Percentiles rank a stretch among this genome's conserved stretches.
phyloP scores from a whole-genome alignment of 495 filamentous ascomycete species.

The Xylaria longipes region DNA sequence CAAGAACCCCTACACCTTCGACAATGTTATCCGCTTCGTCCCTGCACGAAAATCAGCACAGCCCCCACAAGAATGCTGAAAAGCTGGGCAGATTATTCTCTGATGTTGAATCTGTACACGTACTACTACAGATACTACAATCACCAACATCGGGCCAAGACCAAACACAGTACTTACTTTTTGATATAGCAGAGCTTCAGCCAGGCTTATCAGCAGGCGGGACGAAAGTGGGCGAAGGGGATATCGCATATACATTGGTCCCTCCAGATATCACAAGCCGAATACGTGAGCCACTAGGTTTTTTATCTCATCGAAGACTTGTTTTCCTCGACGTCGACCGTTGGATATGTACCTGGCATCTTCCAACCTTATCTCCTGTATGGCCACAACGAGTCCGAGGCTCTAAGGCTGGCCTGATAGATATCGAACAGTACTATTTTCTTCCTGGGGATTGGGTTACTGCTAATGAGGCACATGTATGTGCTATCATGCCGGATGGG shows the following conservation, averaged over 20 bases:
- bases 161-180: background rate
- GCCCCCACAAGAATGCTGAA: background rate
- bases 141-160: background rate
- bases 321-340: background rate
- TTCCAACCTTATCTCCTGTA: background rate
- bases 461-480: constrained; percentile 19
- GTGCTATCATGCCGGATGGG: constrained; percentile 24
- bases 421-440: constrained; percentile 31
- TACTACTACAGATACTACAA: background rate
- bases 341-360: background rate
- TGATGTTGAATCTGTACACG: background rate
- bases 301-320: background rate
- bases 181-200: background rate
- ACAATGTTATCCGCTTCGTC: background rate
- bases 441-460: constrained; percentile 35
- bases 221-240: background rate
- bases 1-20: background rate
- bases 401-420: background rate
- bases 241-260: background rate
- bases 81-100: background rate
- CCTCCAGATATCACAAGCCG: background rate
- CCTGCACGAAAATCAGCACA: background rate
- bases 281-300: background rate
- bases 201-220: background rate
- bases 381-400: background rate